These are phyloP conservation scores for Tieghemostelium lacteum DNA, from an alignment of 78 protist species.

Conservation along the genomic window DNA sequence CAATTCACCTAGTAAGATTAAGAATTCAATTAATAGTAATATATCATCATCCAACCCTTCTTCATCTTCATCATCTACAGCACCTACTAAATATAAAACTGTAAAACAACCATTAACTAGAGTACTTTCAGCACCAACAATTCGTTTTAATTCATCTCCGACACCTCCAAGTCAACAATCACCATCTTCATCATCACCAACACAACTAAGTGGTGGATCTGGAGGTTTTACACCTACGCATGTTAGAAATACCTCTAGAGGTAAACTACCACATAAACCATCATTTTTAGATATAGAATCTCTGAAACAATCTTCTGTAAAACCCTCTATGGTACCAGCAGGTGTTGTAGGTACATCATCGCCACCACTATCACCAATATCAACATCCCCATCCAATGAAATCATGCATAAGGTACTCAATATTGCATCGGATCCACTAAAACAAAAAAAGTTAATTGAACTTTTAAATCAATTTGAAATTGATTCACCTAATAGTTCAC, in stretches of 20 bases:
- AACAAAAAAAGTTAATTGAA: background rate
- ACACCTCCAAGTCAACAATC: background rate
- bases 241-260: no score
- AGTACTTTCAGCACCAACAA: constrained; percentile 41
- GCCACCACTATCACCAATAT: background rate
- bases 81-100: constrained; percentile 27
- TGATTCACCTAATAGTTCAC: background rate
- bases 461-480: no score
- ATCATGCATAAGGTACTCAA: background rate
- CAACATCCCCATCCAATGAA: background rate
- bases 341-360: no score
- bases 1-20: background rate
- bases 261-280: background rate
- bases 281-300: background rate
- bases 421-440: background rate
- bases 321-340: background rate
- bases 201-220: no score
- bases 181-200: background rate
- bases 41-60: background rate
- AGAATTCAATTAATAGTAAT: background rate
- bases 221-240: no score
- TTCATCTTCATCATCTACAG: background rate
- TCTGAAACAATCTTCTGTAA: background rate
- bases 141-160: background rate
- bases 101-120: constrained; percentile 45